Conservation (phyloP, 805 yeast genomes). For the Sungouiella thailandica region DNA sequence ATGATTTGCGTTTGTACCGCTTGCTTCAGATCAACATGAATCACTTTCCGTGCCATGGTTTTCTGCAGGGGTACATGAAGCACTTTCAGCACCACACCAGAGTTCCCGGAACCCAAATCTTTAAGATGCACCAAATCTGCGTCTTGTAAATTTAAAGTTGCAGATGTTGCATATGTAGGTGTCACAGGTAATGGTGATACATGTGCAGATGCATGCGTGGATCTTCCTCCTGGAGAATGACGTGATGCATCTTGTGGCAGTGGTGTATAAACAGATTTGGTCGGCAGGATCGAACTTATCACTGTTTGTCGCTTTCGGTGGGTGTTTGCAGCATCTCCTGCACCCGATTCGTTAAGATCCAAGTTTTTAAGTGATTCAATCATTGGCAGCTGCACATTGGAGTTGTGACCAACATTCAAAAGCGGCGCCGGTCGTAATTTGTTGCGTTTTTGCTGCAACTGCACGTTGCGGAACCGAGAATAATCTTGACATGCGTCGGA, state of each 20-base stretch:
- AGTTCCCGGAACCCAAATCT: slow-evolving; percentile 86
- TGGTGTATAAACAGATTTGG: slow-evolving; percentile 19
- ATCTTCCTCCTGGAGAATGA: not conserved
- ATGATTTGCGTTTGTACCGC: slow-evolving; percentile 77
- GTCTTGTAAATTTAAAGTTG: slow-evolving; percentile 26
- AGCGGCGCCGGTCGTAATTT: slow-evolving; percentile 30
- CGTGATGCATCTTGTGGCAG: slow-evolving; percentile 4
- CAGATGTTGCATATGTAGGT: slow-evolving; percentile 30
- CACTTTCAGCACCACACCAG: slow-evolving; percentile 88
- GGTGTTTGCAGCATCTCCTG: not conserved
- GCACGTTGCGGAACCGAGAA: slow-evolving; percentile 8
- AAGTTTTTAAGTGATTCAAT: slow-evolving; percentile 5
- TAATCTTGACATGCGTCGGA: slow-evolving; percentile 4
- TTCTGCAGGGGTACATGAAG: slow-evolving; percentile 84
- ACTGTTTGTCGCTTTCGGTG: slow-evolving; percentile 34
- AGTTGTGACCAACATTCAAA: slow-evolving; percentile 19
- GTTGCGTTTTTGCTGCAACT: slow-evolving; percentile 15
- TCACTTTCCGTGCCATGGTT: slow-evolving; percentile 85
- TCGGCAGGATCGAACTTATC: slow-evolving; percentile 39
- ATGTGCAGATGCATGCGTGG: slow-evolving; percentile 1
- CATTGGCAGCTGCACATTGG: too few species aligned
- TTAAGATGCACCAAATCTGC: slow-evolving; percentile 72
- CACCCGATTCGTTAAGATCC: slow-evolving; percentile 3
- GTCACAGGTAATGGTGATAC: slow-evolving; percentile 16
- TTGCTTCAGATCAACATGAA: slow-evolving; percentile 78